Base-by-base conservation (phyloP, 371 early-diverging fungal species). In the Dichotomocladium elegans region DNA sequence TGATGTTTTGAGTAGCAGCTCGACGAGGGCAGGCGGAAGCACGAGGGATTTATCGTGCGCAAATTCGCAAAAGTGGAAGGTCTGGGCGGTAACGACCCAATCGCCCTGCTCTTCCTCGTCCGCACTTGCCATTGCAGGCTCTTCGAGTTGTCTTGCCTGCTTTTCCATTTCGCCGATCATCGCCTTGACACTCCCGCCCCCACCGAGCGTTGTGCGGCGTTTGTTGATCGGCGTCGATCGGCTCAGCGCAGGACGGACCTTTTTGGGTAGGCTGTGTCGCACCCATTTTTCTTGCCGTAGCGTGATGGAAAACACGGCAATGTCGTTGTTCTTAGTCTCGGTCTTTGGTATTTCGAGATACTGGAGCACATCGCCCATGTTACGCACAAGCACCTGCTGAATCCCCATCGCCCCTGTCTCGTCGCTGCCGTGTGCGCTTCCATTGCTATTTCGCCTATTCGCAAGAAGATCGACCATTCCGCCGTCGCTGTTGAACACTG, bases 401-500 rank as follows among this genome's bases (percentile, higher is more conserved):
- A 35, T 33, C 10, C 49, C 49, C 11, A 30, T 29, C n/a, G n/a
- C n/a, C n/a, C n/a, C n/a, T n/a, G n/a, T n/a, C 24, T 24, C 21
- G 17, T 35, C 26, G 14, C 35, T 5, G 17, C 27, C 19, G 8
- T 29, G 19, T 29, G 29, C n/a, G 24, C 21, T 21, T 5, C 14
- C 14, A 11, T 90, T 87, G 8, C 67, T 62, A 15, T 80, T 77
- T 66, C 94, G 93, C 19, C 74, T 68, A 26, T 55, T 52, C 42
- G 58, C 56, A 30, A 91, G 68, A 27, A 93, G 73, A 71, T 93
- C 92, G 22, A 82, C 79, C 25, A 93, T 68, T n/a, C n/a, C n/a
- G 34, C 89, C 87, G 64, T 99, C 98, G 61, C 96, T 95, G 72
- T 98, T 94, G 21, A 98, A 74, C 63, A 95, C 96, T 10, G 92